These are phyloP conservation scores for Lumnitzera racemosa DNA, from an alignment of 345 rosid genomes.

Conservation along the genomic window DNA sequence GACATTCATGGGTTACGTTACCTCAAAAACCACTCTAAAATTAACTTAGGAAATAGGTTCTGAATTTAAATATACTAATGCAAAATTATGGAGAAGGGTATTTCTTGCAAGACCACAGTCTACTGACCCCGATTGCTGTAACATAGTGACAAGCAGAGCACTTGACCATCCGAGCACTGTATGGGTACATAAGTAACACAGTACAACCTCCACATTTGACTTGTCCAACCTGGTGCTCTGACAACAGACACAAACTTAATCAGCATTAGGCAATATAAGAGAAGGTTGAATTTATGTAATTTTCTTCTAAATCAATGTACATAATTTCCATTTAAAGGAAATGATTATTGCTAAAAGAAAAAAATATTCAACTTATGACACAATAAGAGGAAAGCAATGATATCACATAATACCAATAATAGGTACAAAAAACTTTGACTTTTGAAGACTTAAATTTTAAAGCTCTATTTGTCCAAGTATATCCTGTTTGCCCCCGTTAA, in stretches of 20 bases:
- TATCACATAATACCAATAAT: too few relatives aligned
- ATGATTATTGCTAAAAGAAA: neutral
- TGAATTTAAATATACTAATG: too few relatives aligned
- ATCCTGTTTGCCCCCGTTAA: too few relatives aligned
- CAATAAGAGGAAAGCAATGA: neutral
- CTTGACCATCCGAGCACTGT: slow-evolving; percentile 71
- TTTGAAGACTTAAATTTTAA: too few relatives aligned
- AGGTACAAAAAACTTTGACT: too few relatives aligned
- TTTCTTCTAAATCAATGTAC: neutral
- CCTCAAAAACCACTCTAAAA: too few relatives aligned
- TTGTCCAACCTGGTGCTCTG: slow-evolving; percentile 78
- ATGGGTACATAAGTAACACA: slow-evolving; percentile 69
- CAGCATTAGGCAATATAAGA: neutral
- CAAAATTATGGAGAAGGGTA: neutral
- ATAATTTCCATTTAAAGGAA: neutral
- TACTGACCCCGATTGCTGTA: slow-evolving; percentile 69
- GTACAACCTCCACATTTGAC: slow-evolving; percentile 57
- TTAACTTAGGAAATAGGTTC: too few relatives aligned
- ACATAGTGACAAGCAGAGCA: slow-evolving; percentile 70
- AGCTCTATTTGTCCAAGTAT: too few relatives aligned
- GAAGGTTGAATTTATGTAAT: neutral
- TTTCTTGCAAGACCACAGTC: neutral
- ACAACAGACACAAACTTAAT: neutral
- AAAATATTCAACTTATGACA: neutral
- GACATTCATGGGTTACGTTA: too few relatives aligned